A percentile compares a stretch with the other conserved stretches of the same genome.
These are phyloP conservation scores for Diplodia mutila DNA, from an alignment of 2,329 filamentous ascomycete species.

Conservation along the genomic window DNA sequence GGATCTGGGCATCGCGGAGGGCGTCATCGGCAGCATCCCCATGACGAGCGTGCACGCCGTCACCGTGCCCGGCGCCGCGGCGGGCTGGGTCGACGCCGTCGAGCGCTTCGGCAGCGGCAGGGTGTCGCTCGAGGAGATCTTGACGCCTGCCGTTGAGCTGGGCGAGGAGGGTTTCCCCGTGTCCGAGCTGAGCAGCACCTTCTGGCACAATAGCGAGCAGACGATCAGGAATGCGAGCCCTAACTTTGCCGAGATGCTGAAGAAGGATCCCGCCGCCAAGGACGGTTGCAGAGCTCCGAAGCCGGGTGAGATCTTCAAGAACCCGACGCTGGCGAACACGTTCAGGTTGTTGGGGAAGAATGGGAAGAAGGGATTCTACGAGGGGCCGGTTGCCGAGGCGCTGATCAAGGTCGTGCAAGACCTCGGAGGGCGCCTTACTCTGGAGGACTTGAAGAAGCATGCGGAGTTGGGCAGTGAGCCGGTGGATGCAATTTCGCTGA, in stretches of 20 bases:
- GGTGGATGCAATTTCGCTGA: slow-evolving; percentile 82
- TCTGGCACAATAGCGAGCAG: slow-evolving; percentile 70
- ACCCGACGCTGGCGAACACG: slow-evolving; percentile 77
- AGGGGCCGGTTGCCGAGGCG: slow-evolving; percentile 73
- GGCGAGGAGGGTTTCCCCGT: slow-evolving; percentile 91
- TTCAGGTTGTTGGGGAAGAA: slow-evolving; percentile 78
- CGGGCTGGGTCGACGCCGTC: slow-evolving; percentile 89
- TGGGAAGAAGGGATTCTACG: slow-evolving; percentile 90
- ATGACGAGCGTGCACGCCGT: slow-evolving; percentile 77
- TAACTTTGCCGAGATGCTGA: slow-evolving; percentile 86
- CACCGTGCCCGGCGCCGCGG: slow-evolving; percentile 86
- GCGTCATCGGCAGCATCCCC: slow-evolving; percentile 65
- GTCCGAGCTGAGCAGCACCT: slow-evolving; percentile 72
- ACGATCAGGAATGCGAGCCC: slow-evolving; percentile 74
- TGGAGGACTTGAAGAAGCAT: slow-evolving; percentile 82
- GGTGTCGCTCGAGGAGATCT: slow-evolving; percentile 73
- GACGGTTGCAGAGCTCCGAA: slow-evolving; percentile 74
- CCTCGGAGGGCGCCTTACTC: slow-evolving; percentile 74
- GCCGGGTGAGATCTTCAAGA: slow-evolving; percentile 87
- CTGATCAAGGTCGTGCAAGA: slow-evolving; percentile 77
- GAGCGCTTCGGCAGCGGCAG: slow-evolving; percentile 89
- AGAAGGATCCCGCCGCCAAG: slow-evolving; percentile 68
- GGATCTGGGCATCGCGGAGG: slow-evolving; percentile 68
- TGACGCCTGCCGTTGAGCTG: slow-evolving; percentile 80
- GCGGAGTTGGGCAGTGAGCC: slow-evolving; percentile 72